Evolutionary conservation across 495 filamentous ascomycete genomes (phyloP).

Genomic region (Penicillium ochrochloron): DNA sequence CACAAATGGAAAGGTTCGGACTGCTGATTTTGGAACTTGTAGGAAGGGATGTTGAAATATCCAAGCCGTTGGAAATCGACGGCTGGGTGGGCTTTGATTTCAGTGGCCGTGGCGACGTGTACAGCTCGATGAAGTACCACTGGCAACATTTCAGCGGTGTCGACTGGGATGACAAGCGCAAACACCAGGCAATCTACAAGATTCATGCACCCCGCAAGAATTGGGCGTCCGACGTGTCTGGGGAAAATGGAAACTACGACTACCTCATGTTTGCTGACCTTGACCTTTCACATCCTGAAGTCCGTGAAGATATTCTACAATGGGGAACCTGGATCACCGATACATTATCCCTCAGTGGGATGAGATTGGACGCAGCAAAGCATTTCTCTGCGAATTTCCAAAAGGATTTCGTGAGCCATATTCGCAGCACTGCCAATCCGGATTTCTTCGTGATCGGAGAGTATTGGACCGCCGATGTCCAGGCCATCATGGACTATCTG

Average conservation of each 20-base stretch:
- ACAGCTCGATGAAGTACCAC: constrained; percentile 67
- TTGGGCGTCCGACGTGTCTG: constrained; percentile 69
- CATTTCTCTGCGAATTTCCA: constrained; percentile 72
- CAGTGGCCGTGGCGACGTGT: constrained; percentile 58
- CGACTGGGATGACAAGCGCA: constrained; percentile 65
- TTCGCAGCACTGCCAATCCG: constrained; percentile 53
- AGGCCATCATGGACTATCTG: constrained; percentile 60
- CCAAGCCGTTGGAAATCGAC: constrained; percentile 64
- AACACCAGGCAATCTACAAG: constrained; percentile 68
- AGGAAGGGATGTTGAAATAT: constrained; percentile 62
- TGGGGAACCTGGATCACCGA: constrained; percentile 71
- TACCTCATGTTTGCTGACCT: constrained; percentile 72
- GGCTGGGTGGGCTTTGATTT: constrained; percentile 74
- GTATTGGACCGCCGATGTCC: constrained; percentile 67
- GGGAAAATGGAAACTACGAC: constrained; percentile 73
- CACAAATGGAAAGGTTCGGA: not conserved
- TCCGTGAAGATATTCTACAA: constrained; percentile 62
- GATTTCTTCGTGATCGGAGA: constrained; percentile 74
- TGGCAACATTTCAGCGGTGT: constrained; percentile 74
- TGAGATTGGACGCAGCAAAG: constrained; percentile 76
- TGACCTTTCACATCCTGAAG: constrained; percentile 69
- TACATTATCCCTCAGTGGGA: constrained; percentile 63
- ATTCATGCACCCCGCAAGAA: constrained; percentile 65
- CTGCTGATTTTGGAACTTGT: not conserved
- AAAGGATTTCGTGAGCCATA: constrained; percentile 57